These are phyloP conservation scores for Xylaria sp. DNA, from an alignment of 2,329 filamentous ascomycete genomes.

Conservation along the genomic window DNA sequence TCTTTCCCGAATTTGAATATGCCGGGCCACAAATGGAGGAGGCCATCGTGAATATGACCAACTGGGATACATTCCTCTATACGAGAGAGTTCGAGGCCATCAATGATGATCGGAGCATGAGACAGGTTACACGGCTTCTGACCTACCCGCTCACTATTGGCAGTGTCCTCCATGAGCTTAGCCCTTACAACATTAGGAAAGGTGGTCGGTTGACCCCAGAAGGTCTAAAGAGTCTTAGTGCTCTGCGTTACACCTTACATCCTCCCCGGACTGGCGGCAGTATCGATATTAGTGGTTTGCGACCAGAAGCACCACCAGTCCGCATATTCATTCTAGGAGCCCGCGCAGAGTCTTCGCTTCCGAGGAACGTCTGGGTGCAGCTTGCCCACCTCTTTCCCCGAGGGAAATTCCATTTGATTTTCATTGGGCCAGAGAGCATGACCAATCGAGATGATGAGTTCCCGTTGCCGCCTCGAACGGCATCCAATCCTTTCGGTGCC, in stretches of 20 bases:
- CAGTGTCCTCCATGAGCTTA: slow-evolving; percentile 91
- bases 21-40: slow-evolving; percentile 90
- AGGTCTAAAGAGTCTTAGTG: slow-evolving; percentile 90
- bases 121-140: slow-evolving; percentile 89
- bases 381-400: slow-evolving; percentile 94
- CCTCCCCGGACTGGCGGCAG: slow-evolving; percentile 81
- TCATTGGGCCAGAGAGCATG: slow-evolving; percentile 97
- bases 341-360: slow-evolving; percentile 95
- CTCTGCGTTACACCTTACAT: slow-evolving; percentile 91
- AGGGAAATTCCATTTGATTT: slow-evolving; percentile 86
- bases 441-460: slow-evolving; percentile 91
- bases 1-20: slow-evolving; percentile 94
- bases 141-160: slow-evolving; percentile 94
- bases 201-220: slow-evolving; percentile 81
- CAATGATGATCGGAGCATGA: slow-evolving; percentile 86
- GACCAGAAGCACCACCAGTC: slow-evolving; percentile 83
- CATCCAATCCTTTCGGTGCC: slow-evolving; percentile 89
- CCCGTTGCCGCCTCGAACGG: slow-evolving; percentile 83
- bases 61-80: slow-evolving; percentile 97
- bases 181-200: slow-evolving; percentile 82
- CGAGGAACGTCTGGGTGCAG: slow-evolving; percentile 92
- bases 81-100: slow-evolving; percentile 90
- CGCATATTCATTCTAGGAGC: slow-evolving; percentile 93
- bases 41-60: slow-evolving; percentile 93
- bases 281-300: slow-evolving; percentile 75